Base-by-base conservation (phyloP, 2,329 filamentous ascomycete species). In the Paecilomyces niveus region DNA sequence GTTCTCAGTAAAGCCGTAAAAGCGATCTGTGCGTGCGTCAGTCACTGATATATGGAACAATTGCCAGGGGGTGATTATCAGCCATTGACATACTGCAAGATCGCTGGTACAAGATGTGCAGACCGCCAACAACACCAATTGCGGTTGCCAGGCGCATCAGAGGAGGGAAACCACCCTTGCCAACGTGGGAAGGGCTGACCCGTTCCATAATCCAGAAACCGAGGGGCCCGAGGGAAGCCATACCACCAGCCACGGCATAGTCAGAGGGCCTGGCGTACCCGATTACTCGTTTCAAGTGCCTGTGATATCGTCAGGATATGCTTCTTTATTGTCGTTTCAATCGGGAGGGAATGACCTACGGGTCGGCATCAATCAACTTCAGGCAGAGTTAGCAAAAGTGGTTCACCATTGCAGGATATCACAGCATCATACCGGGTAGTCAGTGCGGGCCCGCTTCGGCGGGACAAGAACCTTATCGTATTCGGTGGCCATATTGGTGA, bases 331-430 rank as follows among this genome's bases (percentile, higher is more conserved):
- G 51, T 33, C 11, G 55, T 31, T 59, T 57, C 26, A 56, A 33
- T 57, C 59, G 59, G 54, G 56, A 57, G 59, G 65, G 58, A 65
- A 59, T 58, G 62, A 77, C 88, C 74, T 92, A 97, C 92, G 94
- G 94, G 78, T 99, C 94, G 81, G 90, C 95, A 82, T 99, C 94
- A 78, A 99, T 97, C 80, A 97, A 89, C 94, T 99, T 79, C 65
- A 63, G 65, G 56, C 70, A 51, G 58, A 63, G 59, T 67, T 64
- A 66, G 67, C 66, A 60, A 51, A 45, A 54, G 39, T 53, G 24
- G 52, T 56, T 21, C 29, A 33, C 3, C n/a, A 55, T 21, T 53
- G 22, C 32, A 33, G 53, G 57, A 32, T 6, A 24, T 54, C 24
- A 61, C 45, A 56, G 68, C 59, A 57, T 81, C 90, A 71, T 80